Conservation (phyloP, 176 grass and related monocot genomes). For the Eragrostis curvula region DNA sequence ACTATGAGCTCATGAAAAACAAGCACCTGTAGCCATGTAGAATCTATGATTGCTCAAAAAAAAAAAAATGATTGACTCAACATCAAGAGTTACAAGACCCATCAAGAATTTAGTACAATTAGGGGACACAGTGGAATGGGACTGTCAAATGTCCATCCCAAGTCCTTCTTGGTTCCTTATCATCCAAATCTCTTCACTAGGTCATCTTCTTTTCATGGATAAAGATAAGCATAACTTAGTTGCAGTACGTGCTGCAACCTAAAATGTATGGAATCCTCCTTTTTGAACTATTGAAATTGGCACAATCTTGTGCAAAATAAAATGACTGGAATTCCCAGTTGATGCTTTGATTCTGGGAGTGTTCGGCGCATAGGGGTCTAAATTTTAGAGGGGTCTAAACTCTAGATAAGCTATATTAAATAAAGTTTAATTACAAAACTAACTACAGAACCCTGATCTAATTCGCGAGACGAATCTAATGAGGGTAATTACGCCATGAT, state of each 20-base stretch:
- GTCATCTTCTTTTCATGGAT: neutral
- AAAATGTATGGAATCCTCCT: neutral
- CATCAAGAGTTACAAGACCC: neutral
- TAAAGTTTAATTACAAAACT: too few species aligned
- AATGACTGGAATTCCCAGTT: neutral
- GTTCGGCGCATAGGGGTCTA: too few species aligned
- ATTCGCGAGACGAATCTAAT: too few species aligned
- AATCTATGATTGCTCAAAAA: neutral
- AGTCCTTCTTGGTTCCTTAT: neutral
- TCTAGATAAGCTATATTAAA: too few species aligned
- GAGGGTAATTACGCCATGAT: too few species aligned
- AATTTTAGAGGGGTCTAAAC: too few species aligned
- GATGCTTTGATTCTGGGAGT: neutral
- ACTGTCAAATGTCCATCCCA: neutral
- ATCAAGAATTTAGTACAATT: slow-evolving; percentile 9
- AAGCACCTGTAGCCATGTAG: neutral
- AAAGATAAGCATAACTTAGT: neutral
- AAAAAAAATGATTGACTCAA: neutral
- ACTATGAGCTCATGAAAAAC: slow-evolving; percentile 17
- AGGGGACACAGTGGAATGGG: neutral
- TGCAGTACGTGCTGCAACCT: neutral
- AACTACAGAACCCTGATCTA: too few species aligned
- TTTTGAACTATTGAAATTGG: too few species aligned
- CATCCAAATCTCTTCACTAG: neutral
- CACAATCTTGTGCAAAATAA: too few species aligned